Conservation (phyloP, 805 yeast species). For the Candida tibetensis region DNA sequence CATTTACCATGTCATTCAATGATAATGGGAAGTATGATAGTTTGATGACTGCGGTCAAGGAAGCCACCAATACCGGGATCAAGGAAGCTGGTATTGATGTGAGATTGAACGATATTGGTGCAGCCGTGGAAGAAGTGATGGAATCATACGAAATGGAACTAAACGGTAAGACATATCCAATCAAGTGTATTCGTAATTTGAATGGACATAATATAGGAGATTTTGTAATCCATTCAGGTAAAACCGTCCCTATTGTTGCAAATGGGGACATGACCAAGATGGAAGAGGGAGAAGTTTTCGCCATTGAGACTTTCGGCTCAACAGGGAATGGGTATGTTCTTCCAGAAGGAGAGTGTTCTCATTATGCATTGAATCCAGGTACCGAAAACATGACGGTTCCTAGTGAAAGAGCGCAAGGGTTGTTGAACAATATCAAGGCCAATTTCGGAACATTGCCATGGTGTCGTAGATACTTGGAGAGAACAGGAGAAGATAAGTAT, state of each 20-base stretch:
- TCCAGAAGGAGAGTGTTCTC: constrained; percentile 89
- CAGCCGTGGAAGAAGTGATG: constrained; percentile 94
- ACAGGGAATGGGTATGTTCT: constrained; percentile 93
- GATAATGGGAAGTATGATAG: constrained; percentile 79
- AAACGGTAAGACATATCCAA: constrained; percentile 79
- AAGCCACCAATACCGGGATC: constrained; percentile 92
- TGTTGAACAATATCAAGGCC: constrained; percentile 67
- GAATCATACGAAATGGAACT: constrained; percentile 92
- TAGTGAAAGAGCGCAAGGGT: constrained; percentile 63
- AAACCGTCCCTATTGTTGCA: constrained; percentile 93
- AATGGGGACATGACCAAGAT: constrained; percentile 92
- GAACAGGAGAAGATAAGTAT: constrained; percentile 89
- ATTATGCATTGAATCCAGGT: constrained; percentile 68
- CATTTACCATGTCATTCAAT: constrained; percentile 88
- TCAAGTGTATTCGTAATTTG: constrained; percentile 86
- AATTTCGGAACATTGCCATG: constrained; percentile 94
- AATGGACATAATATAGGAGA: constrained; percentile 92
- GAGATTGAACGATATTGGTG: constrained; percentile 92
- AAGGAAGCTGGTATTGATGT: constrained; percentile 95
- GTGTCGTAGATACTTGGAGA: constrained; percentile 92
- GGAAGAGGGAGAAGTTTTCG: constrained; percentile 98
- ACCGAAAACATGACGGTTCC: constrained; percentile 43
- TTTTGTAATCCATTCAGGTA: constrained; percentile 87
- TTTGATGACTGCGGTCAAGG: constrained; percentile 79
- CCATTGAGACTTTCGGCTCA: constrained; percentile 96